These are phyloP conservation scores for Xylaria polymorpha DNA, from an alignment of 2,329 filamentous ascomycete species.

Conservation along the genomic window DNA sequence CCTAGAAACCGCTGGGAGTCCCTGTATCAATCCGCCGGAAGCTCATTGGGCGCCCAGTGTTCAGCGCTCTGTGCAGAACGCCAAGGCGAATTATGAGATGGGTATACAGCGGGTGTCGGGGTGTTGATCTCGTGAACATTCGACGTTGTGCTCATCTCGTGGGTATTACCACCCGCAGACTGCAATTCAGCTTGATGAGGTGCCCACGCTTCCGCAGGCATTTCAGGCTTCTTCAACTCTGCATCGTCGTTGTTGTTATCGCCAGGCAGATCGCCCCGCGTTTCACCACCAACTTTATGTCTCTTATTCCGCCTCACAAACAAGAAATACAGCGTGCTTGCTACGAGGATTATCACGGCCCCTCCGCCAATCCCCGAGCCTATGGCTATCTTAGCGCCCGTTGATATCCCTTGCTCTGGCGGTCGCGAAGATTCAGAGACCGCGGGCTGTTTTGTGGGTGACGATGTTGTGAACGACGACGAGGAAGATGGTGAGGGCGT, in stretches of 20 bases:
- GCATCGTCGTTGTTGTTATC: neutral
- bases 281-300: neutral
- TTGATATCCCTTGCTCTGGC: neutral
- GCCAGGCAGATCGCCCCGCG: neutral
- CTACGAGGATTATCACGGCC: neutral
- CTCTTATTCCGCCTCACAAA: neutral
- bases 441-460: neutral
- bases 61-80: neutral
- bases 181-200: constrained; percentile 3
- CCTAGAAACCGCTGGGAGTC: neutral
- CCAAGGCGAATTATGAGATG: constrained; percentile 6
- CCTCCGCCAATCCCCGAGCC: constrained; percentile 3
- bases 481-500: neutral
- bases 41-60: neutral
- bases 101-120: neutral
- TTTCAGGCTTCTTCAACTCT: neutral
- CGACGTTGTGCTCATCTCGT: constrained; percentile 14
- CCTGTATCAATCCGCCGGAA: neutral
- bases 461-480: neutral
- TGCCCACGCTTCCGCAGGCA: neutral
- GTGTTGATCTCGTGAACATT: constrained; percentile 12
- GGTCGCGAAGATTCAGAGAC: neutral
- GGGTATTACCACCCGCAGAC: constrained; percentile 9
- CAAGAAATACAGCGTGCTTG: neutral
- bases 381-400: neutral